Percentiles rank a stretch among this genome's conserved stretches.
phyloP scores from a whole-genome alignment of 1,284 basidiomycete species.

The Xerocomus amazonicus region DNA sequence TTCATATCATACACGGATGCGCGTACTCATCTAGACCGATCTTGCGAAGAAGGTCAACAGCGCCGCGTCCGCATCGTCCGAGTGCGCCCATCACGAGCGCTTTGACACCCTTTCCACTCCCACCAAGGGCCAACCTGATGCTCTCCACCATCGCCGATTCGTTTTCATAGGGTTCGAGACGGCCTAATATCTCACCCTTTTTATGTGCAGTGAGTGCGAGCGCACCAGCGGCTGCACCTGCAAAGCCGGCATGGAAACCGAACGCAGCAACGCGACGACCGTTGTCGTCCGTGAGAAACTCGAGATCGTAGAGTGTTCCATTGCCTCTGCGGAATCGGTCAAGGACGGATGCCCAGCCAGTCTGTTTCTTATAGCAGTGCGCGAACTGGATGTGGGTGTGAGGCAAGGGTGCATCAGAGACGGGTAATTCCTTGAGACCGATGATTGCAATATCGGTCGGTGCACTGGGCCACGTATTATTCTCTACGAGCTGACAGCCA shows the following conservation, averaged over 20 bases:
- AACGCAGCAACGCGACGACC: constrained; percentile 98
- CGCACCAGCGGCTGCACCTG: constrained; percentile 91
- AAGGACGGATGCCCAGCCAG: constrained; percentile 88
- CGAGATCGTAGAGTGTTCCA: constrained; percentile 93
- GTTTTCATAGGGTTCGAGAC: constrained; percentile 77
- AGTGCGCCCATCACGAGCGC: constrained; percentile 96
- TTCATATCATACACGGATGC: neutral
- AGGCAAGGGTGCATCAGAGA: constrained; percentile 74
- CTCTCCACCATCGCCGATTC: constrained; percentile 77
- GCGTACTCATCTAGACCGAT: constrained; percentile 86
- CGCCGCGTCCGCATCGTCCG: constrained; percentile 95
- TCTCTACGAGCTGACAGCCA: constrained; percentile 85
- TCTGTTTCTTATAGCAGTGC: constrained; percentile 98
- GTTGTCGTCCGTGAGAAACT: constrained; percentile 86
- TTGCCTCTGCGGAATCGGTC: constrained; percentile 84
- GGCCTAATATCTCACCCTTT: constrained; percentile 59
- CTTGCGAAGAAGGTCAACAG: constrained; percentile 93
- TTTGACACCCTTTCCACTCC: constrained; percentile 72
- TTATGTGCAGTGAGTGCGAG: constrained; percentile 77
- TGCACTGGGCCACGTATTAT: constrained; percentile 88
- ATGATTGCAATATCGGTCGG: constrained; percentile 82
- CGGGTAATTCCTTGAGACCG: constrained; percentile 93
- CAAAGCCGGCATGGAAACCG: constrained; percentile 98
- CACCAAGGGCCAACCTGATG: constrained; percentile 70
- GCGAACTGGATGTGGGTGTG: constrained; percentile 99